Conservation (phyloP, 805 yeast genomes). For the Candida orba region DNA sequence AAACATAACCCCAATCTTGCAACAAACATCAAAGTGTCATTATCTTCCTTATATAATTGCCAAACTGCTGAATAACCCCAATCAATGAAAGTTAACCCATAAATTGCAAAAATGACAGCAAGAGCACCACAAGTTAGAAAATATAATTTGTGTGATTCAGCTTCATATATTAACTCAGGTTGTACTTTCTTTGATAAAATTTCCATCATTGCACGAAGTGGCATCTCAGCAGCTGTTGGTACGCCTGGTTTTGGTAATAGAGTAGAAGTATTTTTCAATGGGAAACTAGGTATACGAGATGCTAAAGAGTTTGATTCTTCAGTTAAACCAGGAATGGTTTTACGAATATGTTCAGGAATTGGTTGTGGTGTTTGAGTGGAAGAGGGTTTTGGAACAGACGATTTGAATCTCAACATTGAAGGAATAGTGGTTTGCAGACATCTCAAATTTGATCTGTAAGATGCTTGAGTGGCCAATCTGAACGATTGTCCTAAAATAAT, state of each 20-base stretch:
- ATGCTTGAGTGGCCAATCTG: neutral
- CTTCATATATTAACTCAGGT: slow-evolving; percentile 75
- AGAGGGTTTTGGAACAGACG: slow-evolving; percentile 2
- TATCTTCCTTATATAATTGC: slow-evolving; percentile 46
- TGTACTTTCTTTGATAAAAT: slow-evolving; percentile 44
- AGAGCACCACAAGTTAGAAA: slow-evolving; percentile 62
- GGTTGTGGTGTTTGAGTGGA: slow-evolving; percentile 2
- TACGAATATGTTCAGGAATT: slow-evolving; percentile 17
- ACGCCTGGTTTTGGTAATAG: slow-evolving; percentile 70
- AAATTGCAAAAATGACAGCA: slow-evolving; percentile 62
- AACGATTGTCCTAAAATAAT: neutral
- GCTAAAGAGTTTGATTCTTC: slow-evolving; percentile 33
- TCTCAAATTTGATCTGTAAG: neutral
- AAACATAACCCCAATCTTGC: slow-evolving; percentile 33
- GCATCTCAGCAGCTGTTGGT: slow-evolving; percentile 47
- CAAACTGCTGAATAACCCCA: slow-evolving; percentile 46
- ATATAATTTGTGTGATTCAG: slow-evolving; percentile 76
- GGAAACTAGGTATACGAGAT: slow-evolving; percentile 62
- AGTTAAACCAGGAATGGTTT: slow-evolving; percentile 22
- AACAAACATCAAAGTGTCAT: slow-evolving; percentile 29
- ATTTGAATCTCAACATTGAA: slow-evolving; percentile 5
- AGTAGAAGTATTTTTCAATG: slow-evolving; percentile 62
- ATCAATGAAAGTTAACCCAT: slow-evolving; percentile 55
- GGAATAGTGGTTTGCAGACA: neutral
- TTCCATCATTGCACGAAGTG: slow-evolving; percentile 53